Conservation (phyloP, 1,139 yeast species). For the Lizanozyma gosingica region DNA sequence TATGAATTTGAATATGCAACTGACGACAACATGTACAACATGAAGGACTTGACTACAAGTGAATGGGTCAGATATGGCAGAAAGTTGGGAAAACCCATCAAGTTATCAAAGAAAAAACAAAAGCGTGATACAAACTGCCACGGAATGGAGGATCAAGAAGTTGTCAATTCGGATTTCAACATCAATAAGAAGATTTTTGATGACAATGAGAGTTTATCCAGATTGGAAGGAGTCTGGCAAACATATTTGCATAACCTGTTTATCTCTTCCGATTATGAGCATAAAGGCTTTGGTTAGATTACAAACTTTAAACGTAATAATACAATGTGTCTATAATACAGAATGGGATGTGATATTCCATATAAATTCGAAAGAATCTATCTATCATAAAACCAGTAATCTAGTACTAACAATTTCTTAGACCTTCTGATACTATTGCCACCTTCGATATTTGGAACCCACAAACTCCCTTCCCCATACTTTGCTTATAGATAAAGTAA, state of each 20-base stretch:
- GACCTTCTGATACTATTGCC: no score
- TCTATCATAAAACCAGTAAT: no score
- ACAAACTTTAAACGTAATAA: no score
- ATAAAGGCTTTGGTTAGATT: constrained; percentile 10
- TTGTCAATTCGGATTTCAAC: background rate
- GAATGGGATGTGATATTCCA: no score
- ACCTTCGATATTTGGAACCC: no score
- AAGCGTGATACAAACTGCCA: background rate
- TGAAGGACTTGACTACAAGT: constrained; percentile 48
- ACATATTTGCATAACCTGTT: constrained; percentile 8
- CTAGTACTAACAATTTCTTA: no score
- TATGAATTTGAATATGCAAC: constrained; percentile 66
- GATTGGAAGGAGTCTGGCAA: background rate
- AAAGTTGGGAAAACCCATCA: constrained; percentile 36
- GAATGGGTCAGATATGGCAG: constrained; percentile 56
- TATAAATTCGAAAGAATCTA: no score
- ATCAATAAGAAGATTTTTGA: background rate
- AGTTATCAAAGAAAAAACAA: constrained; percentile 7
- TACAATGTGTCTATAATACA: no score
- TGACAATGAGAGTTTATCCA: background rate
- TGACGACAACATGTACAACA: constrained; percentile 45
- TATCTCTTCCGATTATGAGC: constrained; percentile 9
- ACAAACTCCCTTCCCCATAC: no score
- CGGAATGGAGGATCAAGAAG: background rate
- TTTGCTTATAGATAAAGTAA: no score